Evolutionary conservation across 805 yeast species (phyloP).

Genomic region (Teunomyces funiuensis): DNA sequence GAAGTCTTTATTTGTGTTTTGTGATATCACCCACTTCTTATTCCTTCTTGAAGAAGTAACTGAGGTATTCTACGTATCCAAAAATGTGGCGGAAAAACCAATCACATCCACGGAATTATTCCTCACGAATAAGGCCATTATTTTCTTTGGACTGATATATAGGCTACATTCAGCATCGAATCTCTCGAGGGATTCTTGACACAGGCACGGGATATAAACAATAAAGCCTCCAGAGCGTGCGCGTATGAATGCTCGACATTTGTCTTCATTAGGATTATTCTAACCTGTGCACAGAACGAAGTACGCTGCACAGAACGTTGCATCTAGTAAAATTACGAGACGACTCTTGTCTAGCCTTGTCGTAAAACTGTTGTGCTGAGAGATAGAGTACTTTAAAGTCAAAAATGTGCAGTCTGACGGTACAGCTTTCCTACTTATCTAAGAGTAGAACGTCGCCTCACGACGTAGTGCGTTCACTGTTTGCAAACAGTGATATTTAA

Average conservation of each 20-base stretch:
- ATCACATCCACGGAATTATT: slow-evolving; percentile 3
- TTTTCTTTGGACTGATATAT: slow-evolving; percentile 1
- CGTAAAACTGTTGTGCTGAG: too few relatives aligned
- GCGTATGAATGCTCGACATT: not conserved
- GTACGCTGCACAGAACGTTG: too few relatives aligned
- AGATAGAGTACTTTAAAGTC: too few relatives aligned
- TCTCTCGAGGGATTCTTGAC: not conserved
- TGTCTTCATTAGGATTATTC: not conserved
- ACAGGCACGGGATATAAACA: not conserved
- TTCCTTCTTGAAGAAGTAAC: not conserved
- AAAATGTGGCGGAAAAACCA: slow-evolving; percentile 1
- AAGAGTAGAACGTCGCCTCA: too few relatives aligned
- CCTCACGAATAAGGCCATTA: slow-evolving; percentile 2
- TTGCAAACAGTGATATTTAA: too few relatives aligned
- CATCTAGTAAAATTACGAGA: too few relatives aligned
- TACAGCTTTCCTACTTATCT: too few relatives aligned
- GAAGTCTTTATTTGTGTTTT: not conserved
- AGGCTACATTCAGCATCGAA: slow-evolving; percentile 2
- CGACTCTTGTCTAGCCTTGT: too few relatives aligned
- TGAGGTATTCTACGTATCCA: not conserved
- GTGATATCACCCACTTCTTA: not conserved
- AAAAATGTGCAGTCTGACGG: too few relatives aligned
- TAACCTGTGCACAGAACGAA: not conserved
- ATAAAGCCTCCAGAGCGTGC: not conserved
- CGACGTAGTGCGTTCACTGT: too few relatives aligned